Percentiles rank a stretch among this genome's conserved stretches.
These are phyloP conservation scores for Miamiensis avidus DNA, from an alignment of 169 alveolate species.

Conservation along the genomic window DNA sequence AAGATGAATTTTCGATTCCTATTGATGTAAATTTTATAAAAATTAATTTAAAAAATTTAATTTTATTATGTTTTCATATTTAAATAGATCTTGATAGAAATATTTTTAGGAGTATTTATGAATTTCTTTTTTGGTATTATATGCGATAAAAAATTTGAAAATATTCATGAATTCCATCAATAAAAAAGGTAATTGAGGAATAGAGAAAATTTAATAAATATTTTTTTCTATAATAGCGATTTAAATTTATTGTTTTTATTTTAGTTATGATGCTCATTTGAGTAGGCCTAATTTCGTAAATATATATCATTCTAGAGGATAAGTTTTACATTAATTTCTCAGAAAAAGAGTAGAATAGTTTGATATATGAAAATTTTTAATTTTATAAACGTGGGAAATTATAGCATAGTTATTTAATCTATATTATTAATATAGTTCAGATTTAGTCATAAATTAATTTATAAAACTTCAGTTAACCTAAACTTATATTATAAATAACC, in stretches of 20 bases:
- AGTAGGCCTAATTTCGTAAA: slow-evolving; percentile 13
- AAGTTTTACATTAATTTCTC: background rate
- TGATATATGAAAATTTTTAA: slow-evolving; percentile 11
- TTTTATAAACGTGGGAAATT: too few species aligned
- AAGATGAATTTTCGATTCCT: slow-evolving; percentile 23
- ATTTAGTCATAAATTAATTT: background rate
- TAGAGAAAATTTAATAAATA: background rate
- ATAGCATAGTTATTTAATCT: background rate
- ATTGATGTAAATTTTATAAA: slow-evolving; percentile 3
- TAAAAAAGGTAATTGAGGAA: background rate
- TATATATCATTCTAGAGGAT: slow-evolving; percentile 14
- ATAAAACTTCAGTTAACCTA: too few species aligned
- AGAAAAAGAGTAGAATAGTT: slow-evolving; percentile 8
- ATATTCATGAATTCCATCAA: slow-evolving; percentile 15
- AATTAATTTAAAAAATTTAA: background rate
- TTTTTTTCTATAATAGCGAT: background rate
- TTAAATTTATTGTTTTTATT: background rate
- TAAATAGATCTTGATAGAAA: slow-evolving; percentile 17
- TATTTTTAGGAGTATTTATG: slow-evolving; percentile 8
- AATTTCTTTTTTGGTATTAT: slow-evolving; percentile 28
- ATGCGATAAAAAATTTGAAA: slow-evolving; percentile 7
- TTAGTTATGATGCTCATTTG: slow-evolving; percentile 25
- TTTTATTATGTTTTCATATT: background rate
- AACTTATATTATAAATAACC: background rate
- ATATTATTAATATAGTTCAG: too few species aligned